Conservation (phyloP, 352 stramenopile species). For the Chrysophaeum taylorii region DNA sequence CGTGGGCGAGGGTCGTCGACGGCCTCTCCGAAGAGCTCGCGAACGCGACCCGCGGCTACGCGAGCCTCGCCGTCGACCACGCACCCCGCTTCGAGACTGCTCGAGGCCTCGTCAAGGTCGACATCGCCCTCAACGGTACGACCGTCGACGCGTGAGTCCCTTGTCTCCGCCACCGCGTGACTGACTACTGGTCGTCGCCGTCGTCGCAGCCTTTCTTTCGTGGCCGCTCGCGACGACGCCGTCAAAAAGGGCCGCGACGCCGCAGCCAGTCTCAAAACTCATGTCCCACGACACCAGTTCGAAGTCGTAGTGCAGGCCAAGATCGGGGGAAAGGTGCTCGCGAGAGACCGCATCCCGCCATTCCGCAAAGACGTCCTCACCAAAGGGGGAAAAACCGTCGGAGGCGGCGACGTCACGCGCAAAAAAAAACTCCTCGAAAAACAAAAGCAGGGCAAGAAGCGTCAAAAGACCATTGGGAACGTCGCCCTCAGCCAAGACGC, state of each 20-base stretch:
- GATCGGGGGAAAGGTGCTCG: constrained; percentile 86
- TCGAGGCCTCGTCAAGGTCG: constrained; percentile 58
- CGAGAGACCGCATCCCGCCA: constrained; percentile 85
- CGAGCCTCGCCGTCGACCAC: constrained; percentile 52
- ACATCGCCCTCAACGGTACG: constrained; percentile 39
- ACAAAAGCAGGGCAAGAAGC: constrained; percentile 97
- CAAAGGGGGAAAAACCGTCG: constrained; percentile 80
- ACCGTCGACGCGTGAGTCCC: constrained; percentile 20
- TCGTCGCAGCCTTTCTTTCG: constrained; percentile 93
- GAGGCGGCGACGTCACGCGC: constrained; percentile 85
- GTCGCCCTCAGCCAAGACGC: constrained; percentile 91
- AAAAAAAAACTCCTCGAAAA: constrained; percentile 99
- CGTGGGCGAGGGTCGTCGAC: constrained; percentile 90
- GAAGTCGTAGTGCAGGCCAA: constrained; percentile 95
- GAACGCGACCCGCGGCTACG: constrained; percentile 85
- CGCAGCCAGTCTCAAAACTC: constrained; percentile 77
- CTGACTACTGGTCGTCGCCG: no score
- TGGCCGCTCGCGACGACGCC: constrained; percentile 78
- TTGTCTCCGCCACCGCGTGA: no score
- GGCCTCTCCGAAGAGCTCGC: constrained; percentile 87
- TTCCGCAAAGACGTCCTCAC: constrained; percentile 86
- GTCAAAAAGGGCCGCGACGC: constrained; percentile 63
- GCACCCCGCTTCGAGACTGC: constrained; percentile 60
- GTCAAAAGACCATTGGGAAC: constrained; percentile 87
- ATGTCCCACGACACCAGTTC: constrained; percentile 84